Conservation (phyloP, 2,329 filamentous ascomycete species). For the Coniochaeta prunicola region DNA sequence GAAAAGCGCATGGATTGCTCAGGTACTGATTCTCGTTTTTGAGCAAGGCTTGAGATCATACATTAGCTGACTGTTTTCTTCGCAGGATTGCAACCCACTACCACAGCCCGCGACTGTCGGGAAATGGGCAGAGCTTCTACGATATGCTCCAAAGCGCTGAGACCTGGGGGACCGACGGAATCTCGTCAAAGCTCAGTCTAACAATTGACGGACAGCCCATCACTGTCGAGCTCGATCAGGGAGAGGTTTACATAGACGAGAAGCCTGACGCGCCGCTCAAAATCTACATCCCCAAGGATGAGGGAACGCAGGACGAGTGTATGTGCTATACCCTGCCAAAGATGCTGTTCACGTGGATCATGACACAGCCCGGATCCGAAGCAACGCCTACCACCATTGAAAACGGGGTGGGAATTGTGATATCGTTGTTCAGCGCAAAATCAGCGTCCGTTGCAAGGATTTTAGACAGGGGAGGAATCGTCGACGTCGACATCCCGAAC, state of each 20-base stretch:
- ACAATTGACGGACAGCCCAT: conserved; percentile 16
- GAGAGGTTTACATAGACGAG: conserved; percentile 22
- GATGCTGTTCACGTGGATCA: conserved; percentile 25
- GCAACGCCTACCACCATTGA: not conserved
- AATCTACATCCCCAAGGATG: conserved; percentile 24
- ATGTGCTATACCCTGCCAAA: conserved; percentile 19
- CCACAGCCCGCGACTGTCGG: conserved; percentile 14
- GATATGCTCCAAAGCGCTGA: conserved; percentile 12
- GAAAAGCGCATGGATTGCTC: conserved; percentile 22
- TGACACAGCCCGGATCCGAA: conserved; percentile 18
- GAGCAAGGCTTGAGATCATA: not conserved
- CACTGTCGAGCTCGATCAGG: conserved; percentile 9
- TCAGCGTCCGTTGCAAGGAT: not conserved
- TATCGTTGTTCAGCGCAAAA: not conserved
- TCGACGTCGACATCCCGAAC: not conserved
- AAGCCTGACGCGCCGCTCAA: conserved; percentile 8
- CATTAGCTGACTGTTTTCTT: not conserved
- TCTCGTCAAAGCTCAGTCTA: conserved; percentile 19
- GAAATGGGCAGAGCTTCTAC: conserved; percentile 14
- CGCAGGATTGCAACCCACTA: conserved; percentile 20
- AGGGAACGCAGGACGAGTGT: conserved; percentile 17
- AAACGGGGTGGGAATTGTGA: not conserved
- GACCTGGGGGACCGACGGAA: conserved; percentile 21
- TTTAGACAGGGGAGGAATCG: not conserved
- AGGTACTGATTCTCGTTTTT: conserved; percentile 17